Percentiles rank a stretch among this genome's conserved stretches.
Evolutionary conservation across 495 filamentous ascomycete species (phyloP).

Genomic region (Aspergillus incahuasiensis): DNA sequence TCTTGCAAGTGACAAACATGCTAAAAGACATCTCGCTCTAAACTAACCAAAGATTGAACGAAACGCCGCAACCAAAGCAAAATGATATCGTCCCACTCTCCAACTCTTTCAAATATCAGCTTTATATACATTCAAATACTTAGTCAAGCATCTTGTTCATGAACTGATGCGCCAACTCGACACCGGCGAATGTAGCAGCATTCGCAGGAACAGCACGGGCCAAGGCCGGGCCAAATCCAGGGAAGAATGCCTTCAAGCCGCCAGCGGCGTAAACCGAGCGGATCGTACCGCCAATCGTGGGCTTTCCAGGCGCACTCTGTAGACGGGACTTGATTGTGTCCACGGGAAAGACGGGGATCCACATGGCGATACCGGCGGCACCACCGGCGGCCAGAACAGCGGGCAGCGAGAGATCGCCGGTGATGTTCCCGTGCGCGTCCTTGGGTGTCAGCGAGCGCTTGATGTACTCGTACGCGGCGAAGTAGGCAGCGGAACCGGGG

Average conservation of each 20-base stretch:
- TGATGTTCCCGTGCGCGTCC: conserved; percentile 69
- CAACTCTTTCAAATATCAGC: neutral
- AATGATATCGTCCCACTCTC: conserved; percentile 10
- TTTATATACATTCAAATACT: neutral
- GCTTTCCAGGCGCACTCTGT: conserved; percentile 85
- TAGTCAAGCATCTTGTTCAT: conserved; percentile 68
- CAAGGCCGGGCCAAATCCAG: conserved; percentile 88
- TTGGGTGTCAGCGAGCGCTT: conserved; percentile 84
- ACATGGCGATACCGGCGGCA: conserved; percentile 94
- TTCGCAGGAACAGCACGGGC: conserved; percentile 93
- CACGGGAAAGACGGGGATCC: conserved; percentile 96
- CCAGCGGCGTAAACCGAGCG: conserved; percentile 71
- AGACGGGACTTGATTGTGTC: conserved; percentile 94
- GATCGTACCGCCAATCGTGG: conserved; percentile 77
- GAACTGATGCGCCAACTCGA: conserved; percentile 75
- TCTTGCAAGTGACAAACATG: conserved; percentile 10
- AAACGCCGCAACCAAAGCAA: conserved; percentile 7
- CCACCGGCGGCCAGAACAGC: conserved; percentile 87
- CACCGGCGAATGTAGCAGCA: conserved; percentile 71
- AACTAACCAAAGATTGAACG: neutral
- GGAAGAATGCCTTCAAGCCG: conserved; percentile 93
- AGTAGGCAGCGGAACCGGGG: conserved; percentile 90
- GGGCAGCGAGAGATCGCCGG: conserved; percentile 64
- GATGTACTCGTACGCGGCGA: conserved; percentile 93
- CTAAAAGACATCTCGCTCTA: conserved; percentile 8